These are phyloP conservation scores for Botrytis medusae DNA, from an alignment of 2,329 filamentous ascomycete genomes.

Conservation along the genomic window DNA sequence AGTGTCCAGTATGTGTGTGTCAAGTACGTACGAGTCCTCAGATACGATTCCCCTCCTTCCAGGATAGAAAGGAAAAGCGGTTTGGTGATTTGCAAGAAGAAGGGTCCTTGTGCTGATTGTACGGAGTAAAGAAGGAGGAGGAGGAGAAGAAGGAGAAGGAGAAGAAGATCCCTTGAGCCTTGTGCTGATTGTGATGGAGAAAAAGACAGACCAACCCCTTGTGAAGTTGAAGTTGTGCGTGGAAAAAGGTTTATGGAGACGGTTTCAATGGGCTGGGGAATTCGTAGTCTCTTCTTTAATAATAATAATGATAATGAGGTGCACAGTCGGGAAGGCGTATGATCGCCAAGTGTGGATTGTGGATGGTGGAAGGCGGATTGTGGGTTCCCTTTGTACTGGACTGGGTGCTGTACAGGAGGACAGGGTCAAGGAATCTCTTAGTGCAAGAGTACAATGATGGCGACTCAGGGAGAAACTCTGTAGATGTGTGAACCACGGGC, in stretches of 20 bases:
- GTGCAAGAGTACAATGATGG: neutral
- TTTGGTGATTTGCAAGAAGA: neutral
- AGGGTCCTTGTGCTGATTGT: neutral
- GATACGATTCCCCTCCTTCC: neutral
- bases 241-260: neutral
- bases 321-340: slow-evolving; percentile 16
- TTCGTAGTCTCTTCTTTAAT: neutral
- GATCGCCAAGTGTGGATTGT: neutral
- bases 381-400: slow-evolving; percentile 11
- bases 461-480: neutral
- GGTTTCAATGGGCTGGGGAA: neutral
- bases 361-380: slow-evolving; percentile 12
- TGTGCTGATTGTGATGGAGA: neutral
- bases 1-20: neutral
- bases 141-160: neutral
- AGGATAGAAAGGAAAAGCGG: neutral
- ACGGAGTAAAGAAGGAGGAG: neutral
- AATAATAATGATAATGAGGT: neutral
- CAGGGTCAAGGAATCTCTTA: slow-evolving; percentile 8
- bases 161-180: neutral
- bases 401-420: neutral
- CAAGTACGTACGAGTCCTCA: neutral
- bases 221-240: neutral
- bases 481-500: neutral
- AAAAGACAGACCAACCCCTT: neutral